Evolutionary conservation across 1,284 basidiomycete genomes (phyloP).

Genomic region (Chalciporus sp.): DNA sequence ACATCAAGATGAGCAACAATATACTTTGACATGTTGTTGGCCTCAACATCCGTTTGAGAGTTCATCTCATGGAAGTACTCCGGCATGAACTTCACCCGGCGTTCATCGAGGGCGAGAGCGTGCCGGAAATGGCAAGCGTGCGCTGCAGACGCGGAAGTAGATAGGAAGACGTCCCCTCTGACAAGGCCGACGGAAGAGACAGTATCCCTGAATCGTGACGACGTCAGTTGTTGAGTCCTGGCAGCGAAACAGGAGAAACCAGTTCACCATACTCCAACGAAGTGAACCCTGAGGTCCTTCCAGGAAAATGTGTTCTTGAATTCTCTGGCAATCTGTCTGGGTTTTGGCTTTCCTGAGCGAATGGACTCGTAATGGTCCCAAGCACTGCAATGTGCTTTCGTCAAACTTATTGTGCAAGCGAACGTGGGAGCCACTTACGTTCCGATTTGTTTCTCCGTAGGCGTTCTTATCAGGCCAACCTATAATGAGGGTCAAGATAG

Average conservation of each 20-base stretch:
- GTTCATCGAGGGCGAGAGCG: conserved; percentile 40
- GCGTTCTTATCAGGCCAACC: conserved; percentile 23
- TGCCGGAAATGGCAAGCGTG: conserved; percentile 39
- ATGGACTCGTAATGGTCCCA: conserved; percentile 39
- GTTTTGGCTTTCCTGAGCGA: conserved; percentile 11
- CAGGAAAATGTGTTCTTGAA: conserved; percentile 38
- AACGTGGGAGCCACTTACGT: conserved; percentile 12
- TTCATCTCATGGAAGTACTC: conserved; percentile 30
- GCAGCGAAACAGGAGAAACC: not conserved
- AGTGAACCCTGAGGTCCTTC: conserved; percentile 31
- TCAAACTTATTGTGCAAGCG: not conserved
- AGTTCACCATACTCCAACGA: conserved; percentile 39
- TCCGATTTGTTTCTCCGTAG: conserved; percentile 29
- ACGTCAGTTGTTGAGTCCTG: not conserved
- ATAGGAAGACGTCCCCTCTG: conserved; percentile 19
- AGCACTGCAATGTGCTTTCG: conserved; percentile 30
- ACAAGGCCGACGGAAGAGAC: conserved; percentile 35
- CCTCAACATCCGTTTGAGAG: not conserved
- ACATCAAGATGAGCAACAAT: not conserved
- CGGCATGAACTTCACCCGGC: conserved; percentile 39
- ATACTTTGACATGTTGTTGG: not conserved
- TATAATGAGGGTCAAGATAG: not conserved
- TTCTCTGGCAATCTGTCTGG: conserved; percentile 18
- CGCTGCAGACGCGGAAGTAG: conserved; percentile 4
- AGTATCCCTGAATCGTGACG: conserved; percentile 37